These are phyloP conservation scores for Phoma herbarum DNA, from an alignment of 2,329 filamentous ascomycete species.

Conservation along the genomic window DNA sequence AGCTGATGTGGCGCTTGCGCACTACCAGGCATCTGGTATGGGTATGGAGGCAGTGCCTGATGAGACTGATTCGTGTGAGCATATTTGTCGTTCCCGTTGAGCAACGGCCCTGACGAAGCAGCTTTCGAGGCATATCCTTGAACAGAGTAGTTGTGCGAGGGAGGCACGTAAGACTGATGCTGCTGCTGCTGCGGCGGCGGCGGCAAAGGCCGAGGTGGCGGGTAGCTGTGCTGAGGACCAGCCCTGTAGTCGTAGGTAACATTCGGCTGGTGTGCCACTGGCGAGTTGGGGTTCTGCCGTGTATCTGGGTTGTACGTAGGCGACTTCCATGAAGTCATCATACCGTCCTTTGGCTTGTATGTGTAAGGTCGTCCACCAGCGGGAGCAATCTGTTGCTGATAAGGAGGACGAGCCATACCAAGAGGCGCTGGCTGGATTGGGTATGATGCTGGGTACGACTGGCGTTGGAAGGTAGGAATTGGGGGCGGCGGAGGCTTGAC, in stretches of 20 bases:
- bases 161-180: constrained; percentile 40
- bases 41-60: constrained; percentile 36
- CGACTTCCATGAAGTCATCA: constrained; percentile 37
- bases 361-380: constrained; percentile 36
- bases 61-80: constrained; percentile 33
- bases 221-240: constrained; percentile 36
- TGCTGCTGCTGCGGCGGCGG: constrained; percentile 31
- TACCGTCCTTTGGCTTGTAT: constrained; percentile 46
- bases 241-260: constrained; percentile 47
- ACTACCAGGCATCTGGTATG: constrained; percentile 28
- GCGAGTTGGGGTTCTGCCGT: constrained; percentile 49
- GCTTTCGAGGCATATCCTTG: constrained; percentile 37
- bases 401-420: constrained; percentile 43
- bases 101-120: constrained; percentile 29
- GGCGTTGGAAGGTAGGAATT: constrained; percentile 40
- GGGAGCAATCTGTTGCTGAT: constrained; percentile 36
- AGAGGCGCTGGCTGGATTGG: constrained; percentile 56
- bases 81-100: constrained; percentile 40
- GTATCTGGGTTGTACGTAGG: constrained; percentile 47
- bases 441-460: constrained; percentile 52
- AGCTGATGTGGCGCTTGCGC: constrained; percentile 28
- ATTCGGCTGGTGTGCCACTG: constrained; percentile 51
- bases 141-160: constrained; percentile 36
- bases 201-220: constrained; percentile 27
- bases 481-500: constrained; percentile 57